Percentiles rank a stretch among this genome's conserved stretches.
Conservation (phyloP, 441 rosid genomes). For the Syzygium malaccense region DNA sequence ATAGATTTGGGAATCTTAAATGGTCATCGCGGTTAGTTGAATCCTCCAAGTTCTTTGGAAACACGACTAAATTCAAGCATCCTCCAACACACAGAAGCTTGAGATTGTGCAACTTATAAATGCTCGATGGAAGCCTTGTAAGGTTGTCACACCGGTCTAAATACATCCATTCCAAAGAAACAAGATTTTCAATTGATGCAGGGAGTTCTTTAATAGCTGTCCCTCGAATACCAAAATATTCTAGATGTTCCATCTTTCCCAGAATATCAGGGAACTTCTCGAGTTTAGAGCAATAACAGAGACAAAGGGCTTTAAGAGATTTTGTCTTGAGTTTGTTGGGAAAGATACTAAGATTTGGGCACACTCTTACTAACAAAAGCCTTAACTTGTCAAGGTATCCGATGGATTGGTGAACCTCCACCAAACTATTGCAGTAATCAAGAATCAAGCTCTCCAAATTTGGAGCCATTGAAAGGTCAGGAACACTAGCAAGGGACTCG, state of each 20-base stretch:
- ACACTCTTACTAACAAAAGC: too few species aligned
- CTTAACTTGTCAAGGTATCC: too few species aligned
- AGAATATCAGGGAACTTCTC: not conserved
- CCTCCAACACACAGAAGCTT: rapidly evolving
- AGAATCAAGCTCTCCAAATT: too few species aligned
- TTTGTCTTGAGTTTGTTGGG: too few species aligned
- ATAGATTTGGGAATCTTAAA: not conserved
- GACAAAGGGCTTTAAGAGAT: not conserved
- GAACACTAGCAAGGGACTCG: too few species aligned
- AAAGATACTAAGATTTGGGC: too few species aligned
- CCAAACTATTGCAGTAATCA: too few species aligned
- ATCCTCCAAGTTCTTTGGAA: not conserved
- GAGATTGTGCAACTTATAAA: not conserved
- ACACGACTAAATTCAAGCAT: not conserved
- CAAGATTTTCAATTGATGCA: not conserved
- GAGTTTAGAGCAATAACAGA: not conserved
- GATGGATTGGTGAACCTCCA: too few species aligned
- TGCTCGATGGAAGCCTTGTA: not conserved
- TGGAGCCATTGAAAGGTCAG: too few species aligned
- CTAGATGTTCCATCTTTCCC: not conserved
- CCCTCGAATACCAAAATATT: too few species aligned
- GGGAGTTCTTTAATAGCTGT: not conserved
- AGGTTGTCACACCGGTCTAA: not conserved
- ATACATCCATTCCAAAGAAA: too few species aligned
- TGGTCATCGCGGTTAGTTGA: not conserved